phyloP scores from a whole-genome alignment of 2,329 filamentous ascomycete species.

The Fusarium sp. region DNA sequence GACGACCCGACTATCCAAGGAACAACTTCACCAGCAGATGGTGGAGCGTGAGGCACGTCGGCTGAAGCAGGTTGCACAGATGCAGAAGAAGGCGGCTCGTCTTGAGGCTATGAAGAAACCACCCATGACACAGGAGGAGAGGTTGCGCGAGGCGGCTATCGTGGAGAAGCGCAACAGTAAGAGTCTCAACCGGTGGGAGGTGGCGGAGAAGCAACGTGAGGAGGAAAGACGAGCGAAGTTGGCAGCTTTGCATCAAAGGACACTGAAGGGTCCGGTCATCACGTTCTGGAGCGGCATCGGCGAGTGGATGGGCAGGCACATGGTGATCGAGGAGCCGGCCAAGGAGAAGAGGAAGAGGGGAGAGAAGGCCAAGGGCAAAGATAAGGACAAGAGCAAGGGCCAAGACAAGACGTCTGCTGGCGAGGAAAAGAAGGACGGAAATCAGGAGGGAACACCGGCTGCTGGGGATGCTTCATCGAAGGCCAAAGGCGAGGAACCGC shows the following conservation, averaged over 20 bases:
- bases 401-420: constrained; percentile 37
- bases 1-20: constrained; percentile 66
- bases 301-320: constrained; percentile 75
- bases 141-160: constrained; percentile 79
- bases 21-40: constrained; percentile 73
- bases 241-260: constrained; percentile 85
- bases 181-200: constrained; percentile 92
- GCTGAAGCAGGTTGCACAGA: constrained; percentile 71
- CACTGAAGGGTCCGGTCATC: constrained; percentile 86
- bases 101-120: constrained; percentile 78
- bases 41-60: constrained; percentile 74
- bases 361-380: constrained; percentile 46
- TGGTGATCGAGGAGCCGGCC: constrained; percentile 69
- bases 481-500: constrained; percentile 12
- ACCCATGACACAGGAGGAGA: constrained; percentile 85
- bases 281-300: constrained; percentile 94
- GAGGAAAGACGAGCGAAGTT: constrained; percentile 83
- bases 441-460: neutral
- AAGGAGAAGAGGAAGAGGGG: constrained; percentile 62
- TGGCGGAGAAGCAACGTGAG: constrained; percentile 86
- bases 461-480: neutral
- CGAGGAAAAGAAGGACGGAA: constrained; percentile 23
- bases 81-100: constrained; percentile 73
- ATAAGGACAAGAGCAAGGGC: constrained; percentile 30
- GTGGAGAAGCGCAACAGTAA: constrained; percentile 88